Evolutionary conservation across 352 stramenopile species (phyloP), one percentile per base, ranked within the genome.

Genomic region (Aphanomyces invadans): DNA sequence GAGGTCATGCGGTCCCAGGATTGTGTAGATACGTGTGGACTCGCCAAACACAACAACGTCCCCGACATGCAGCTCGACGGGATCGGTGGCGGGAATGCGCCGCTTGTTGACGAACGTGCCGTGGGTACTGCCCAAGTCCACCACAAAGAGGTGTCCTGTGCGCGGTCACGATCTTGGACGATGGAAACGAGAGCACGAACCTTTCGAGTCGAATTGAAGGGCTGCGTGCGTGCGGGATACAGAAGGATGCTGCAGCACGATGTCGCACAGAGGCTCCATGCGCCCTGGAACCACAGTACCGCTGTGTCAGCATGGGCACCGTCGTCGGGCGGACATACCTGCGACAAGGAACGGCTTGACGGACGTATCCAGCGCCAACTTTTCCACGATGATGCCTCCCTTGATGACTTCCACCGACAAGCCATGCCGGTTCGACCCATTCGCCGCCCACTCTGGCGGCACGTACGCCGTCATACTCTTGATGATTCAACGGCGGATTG

Each of bases 1-100:
- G 17, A 92, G 66, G 45, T 92, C 83, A 19, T 69, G 64, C 0
- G 88, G 86, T 0, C 88, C 88, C 48, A 77, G 81, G 11, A 96
- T 57, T 0, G 76, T 80, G 65, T 96, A 95, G 48, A 92, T 74
- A 26, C 88, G 72, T 62, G 86, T 92, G 2, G 85, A 95, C 57
- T 92, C 86, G n/a, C 85, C 88, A 73, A 96, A 96, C 19, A 76
- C 81, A 15, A 96, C 19, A 42, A 96, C 70, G 72, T 96, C 88
- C 31, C 88, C 88, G 44, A 95, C 80, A 60, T 88, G 72, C 45
- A 96, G 67, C 5, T 74, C 74, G 69, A 79, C 65, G 57, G 84
- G 92, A 32, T 87, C 73, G 3, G 75, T 65, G 1, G 77, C 36
- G 10, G 60, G 12, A 9, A 81, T 48, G 9, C 81, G 77, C 31